phyloP scores from a whole-genome alignment of 768 basidiomycete genomes.

The Leccinum subgranulosum region DNA sequence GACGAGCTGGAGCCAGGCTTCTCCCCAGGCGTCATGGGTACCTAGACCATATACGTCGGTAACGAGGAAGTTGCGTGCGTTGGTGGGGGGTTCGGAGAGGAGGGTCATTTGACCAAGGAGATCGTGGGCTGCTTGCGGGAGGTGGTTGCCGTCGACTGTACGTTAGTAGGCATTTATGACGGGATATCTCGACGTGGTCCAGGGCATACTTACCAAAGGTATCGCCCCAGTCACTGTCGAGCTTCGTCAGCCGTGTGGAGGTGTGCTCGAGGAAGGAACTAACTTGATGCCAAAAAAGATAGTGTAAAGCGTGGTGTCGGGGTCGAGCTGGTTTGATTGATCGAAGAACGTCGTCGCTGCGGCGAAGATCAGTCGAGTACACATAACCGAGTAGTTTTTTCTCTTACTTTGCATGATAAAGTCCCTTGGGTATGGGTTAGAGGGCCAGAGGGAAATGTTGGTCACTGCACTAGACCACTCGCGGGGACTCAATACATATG shows the following conservation, averaged over 20 bases:
- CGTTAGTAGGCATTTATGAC: neutral
- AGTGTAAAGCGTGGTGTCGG: conserved; percentile 47
- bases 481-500: neutral
- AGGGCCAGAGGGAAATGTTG: conserved; percentile 49
- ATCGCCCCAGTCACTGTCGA: conserved; percentile 41
- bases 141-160: conserved; percentile 44
- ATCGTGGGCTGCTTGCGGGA: conserved; percentile 41
- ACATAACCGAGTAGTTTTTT: neutral
- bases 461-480: conserved; percentile 43
- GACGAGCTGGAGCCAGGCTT: conserved; percentile 46
- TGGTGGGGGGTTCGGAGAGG: conserved; percentile 49
- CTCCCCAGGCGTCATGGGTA: conserved; percentile 35
- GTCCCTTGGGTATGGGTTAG: conserved; percentile 44
- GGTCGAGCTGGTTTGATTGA: conserved; percentile 43
- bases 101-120: conserved; percentile 44
- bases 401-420: conserved; percentile 46
- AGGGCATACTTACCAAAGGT: conserved; percentile 34
- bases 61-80: conserved; percentile 47
- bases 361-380: neutral
- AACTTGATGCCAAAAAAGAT: conserved; percentile 58
- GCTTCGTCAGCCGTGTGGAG: neutral
- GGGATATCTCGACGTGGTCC: neutral
- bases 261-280: conserved; percentile 7
- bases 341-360: conserved; percentile 42
- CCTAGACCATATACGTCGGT: conserved; percentile 52